phyloP scores from a whole-genome alignment of 2,329 filamentous ascomycete species.

The Neonectria magnoliae region DNA sequence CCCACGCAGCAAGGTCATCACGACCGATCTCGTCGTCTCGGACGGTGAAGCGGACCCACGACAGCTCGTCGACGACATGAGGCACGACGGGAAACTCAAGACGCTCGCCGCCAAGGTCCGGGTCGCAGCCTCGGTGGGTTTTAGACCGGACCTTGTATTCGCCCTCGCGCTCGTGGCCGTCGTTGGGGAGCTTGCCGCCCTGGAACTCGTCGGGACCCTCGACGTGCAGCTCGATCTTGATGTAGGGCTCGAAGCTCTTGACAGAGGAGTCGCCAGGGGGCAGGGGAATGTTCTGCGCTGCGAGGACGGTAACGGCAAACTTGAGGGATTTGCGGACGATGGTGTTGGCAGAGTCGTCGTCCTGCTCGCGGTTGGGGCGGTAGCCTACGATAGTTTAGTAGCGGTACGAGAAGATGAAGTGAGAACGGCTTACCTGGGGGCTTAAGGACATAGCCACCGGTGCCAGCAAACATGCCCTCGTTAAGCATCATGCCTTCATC shows the following conservation, averaged over 20 bases:
- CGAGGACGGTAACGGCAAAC: constrained; percentile 77
- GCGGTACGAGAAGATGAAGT: too few species aligned
- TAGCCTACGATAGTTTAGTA: constrained; percentile 43
- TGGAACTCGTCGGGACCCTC: constrained; percentile 67
- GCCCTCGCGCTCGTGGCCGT: constrained; percentile 52
- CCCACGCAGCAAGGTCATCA: constrained; percentile 87
- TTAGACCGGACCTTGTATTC: constrained; percentile 69
- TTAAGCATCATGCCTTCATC: constrained; percentile 97
- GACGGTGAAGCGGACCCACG: constrained; percentile 84
- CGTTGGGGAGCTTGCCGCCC: constrained; percentile 50
- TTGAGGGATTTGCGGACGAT: constrained; percentile 69
- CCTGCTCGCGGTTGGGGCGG: constrained; percentile 40
- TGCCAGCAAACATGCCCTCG: constrained; percentile 87
- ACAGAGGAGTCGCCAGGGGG: constrained; percentile 61
- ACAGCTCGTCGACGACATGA: constrained; percentile 73
- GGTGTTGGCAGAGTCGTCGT: constrained; percentile 35
- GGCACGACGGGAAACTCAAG: constrained; percentile 65
- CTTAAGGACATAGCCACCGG: constrained; percentile 87
- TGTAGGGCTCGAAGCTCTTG: constrained; percentile 77
- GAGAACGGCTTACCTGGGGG: constrained; percentile 65
- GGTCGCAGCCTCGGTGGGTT: constrained; percentile 65
- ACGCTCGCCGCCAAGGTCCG: constrained; percentile 69
- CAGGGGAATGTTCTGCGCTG: constrained; percentile 79
- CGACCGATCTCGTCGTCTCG: constrained; percentile 85
- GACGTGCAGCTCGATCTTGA: constrained; percentile 86